Conservation (phyloP, 257 asterid species). For the Craterostigma plantagineum region DNA sequence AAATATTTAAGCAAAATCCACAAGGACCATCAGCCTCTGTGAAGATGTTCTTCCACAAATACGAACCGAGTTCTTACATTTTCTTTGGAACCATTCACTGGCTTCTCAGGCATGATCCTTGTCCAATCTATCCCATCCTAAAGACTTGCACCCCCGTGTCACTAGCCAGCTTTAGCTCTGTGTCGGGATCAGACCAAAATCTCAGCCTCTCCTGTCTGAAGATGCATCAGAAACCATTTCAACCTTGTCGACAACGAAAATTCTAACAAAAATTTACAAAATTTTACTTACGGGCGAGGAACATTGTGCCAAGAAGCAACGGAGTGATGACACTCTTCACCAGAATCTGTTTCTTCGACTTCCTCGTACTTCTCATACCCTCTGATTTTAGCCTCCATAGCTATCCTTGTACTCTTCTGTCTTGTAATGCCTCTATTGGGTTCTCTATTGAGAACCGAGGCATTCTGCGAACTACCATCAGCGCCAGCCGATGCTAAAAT, state of each 20-base stretch:
- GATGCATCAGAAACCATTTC: conserved; percentile 4
- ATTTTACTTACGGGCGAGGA: conserved; percentile 72
- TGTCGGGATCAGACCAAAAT: conserved; percentile 98
- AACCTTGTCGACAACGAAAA: neutral
- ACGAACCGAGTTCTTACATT: conserved; percentile 59
- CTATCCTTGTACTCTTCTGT: conserved; percentile 45
- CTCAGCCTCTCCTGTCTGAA: conserved; percentile 90
- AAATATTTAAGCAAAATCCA: no score
- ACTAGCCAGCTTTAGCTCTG: conserved; percentile 73
- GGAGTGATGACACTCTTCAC: conserved; percentile 58
- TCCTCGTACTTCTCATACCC: conserved; percentile 64
- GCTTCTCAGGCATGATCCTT: conserved; percentile 87
- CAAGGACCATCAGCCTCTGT: no score
- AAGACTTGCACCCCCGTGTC: conserved; percentile 81
- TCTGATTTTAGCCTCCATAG: conserved; percentile 86
- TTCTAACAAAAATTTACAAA: conserved; percentile 5
- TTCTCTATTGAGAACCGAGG: conserved; percentile 26
- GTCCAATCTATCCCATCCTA: conserved; percentile 98
- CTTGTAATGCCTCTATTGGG: conserved; percentile 33
- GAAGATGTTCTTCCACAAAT: no score
- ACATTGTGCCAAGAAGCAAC: conserved; percentile 98
- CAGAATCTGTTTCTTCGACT: conserved; percentile 31
- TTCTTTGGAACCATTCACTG: conserved; percentile 33
- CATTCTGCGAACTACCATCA: conserved; percentile 67
- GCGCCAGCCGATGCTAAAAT: conserved; percentile 39